Percentiles rank a stretch among this genome's conserved stretches.
phyloP scores from a whole-genome alignment of 2,329 filamentous ascomycete genomes.

The Alternaria gaisen region DNA sequence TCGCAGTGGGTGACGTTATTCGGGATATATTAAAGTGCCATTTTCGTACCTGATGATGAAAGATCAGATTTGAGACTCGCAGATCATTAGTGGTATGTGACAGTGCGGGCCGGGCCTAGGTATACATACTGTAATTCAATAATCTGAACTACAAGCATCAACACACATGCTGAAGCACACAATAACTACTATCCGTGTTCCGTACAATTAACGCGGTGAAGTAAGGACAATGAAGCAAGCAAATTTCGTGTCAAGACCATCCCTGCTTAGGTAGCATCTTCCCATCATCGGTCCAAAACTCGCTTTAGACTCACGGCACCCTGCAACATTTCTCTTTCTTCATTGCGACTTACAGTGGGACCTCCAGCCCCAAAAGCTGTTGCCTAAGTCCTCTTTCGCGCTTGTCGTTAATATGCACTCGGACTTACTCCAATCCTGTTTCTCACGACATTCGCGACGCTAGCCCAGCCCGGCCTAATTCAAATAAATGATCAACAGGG shows the following conservation, averaged over 20 bases:
- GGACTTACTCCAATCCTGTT: not conserved
- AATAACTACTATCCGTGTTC: not conserved
- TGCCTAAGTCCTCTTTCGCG: not conserved
- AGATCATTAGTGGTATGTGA: not conserved
- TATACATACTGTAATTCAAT: not conserved
- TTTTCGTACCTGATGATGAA: not conserved
- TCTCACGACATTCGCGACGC: not conserved
- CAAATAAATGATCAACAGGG: not conserved
- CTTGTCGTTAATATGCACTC: not conserved
- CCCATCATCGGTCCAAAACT: too few species aligned
- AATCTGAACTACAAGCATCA: not conserved
- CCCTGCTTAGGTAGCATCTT: too few species aligned
- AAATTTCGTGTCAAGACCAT: too few species aligned
- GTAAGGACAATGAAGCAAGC: too few species aligned
- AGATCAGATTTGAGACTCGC: not conserved
- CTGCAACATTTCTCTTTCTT: too few species aligned
- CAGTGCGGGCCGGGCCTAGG: not conserved
- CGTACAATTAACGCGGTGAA: too few species aligned
- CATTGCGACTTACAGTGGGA: not conserved
- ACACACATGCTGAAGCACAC: not conserved
- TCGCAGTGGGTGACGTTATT: too few species aligned
- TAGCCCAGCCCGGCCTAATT: not conserved
- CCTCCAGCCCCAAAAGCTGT: not conserved
- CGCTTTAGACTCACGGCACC: too few species aligned
- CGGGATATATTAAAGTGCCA: not conserved